These are phyloP conservation scores for Phytophthora multivora DNA, from an alignment of 352 stramenopile genomes.

Conservation along the genomic window DNA sequence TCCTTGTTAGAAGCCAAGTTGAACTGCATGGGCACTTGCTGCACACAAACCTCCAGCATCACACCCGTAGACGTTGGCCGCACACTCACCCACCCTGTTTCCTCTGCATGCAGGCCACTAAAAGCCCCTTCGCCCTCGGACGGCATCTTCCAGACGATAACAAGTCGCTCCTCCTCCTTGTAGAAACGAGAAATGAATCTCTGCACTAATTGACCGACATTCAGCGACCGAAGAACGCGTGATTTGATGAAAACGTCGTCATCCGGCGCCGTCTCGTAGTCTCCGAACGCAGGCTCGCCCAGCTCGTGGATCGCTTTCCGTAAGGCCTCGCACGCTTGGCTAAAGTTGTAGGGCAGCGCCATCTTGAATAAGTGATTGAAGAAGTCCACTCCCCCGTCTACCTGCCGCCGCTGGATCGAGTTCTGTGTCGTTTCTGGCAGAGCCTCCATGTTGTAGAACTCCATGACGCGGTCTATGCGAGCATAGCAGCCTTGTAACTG, in stretches of 20 bases:
- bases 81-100: conserved; percentile 26
- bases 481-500: conserved; percentile 27
- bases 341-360: conserved; percentile 12
- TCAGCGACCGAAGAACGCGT: conserved; percentile 9
- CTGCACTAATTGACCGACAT: conserved; percentile 2
- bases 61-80: conserved; percentile 8
- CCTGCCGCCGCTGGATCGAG: conserved; percentile 3
- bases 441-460: conserved; percentile 6
- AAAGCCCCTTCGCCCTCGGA: conserved; percentile 36
- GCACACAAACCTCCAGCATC: conserved; percentile 36
- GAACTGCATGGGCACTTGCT: conserved; percentile 33
- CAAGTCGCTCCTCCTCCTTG: conserved; percentile 38
- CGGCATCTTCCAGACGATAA: conserved; percentile 57
- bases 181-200: conserved; percentile 43
- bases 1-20: neutral
- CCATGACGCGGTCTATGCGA: conserved; percentile 16
- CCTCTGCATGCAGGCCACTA: conserved; percentile 26
- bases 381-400: conserved; percentile 9
- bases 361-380: conserved; percentile 26
- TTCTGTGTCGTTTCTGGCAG: conserved; percentile 13
- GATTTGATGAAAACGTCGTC: conserved; percentile 38
- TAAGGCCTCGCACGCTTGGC: conserved; percentile 14
- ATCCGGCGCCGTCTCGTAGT: conserved; percentile 5
- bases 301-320: conserved; percentile 9
- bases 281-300: neutral